A percentile compares a stretch with the other conserved stretches of the same genome.
phyloP scores from a whole-genome alignment of 1,284 basidiomycete species.

The Coniferiporia sulphurascens region DNA sequence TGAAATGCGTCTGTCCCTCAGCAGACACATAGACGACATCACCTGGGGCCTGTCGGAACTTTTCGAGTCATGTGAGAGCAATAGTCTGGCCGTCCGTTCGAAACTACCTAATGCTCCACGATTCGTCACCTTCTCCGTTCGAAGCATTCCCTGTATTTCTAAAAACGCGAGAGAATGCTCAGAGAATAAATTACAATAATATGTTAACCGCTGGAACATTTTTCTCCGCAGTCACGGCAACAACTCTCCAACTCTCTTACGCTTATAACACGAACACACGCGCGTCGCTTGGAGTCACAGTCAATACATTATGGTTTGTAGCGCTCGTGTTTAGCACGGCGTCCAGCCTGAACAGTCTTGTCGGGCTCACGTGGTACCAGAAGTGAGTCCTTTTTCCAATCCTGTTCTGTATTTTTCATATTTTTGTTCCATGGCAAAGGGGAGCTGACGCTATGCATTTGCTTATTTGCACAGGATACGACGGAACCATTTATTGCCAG shows the following conservation, averaged over 20 bases:
- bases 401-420: not conserved
- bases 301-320: conserved; percentile 24
- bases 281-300: conserved; percentile 2
- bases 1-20: not conserved
- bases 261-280: not conserved
- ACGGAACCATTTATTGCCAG: not conserved
- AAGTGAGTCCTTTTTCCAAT: not conserved
- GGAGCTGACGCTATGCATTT: not conserved
- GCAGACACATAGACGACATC: not conserved
- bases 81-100: not conserved
- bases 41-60: not conserved
- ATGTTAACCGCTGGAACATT: conserved; percentile 28
- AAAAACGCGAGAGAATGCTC: not conserved
- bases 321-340: conserved; percentile 26
- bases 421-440: not conserved
- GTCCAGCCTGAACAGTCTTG: conserved; percentile 24
- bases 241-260: conserved; percentile 19
- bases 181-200: conserved; percentile 19
- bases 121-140: not conserved
- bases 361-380: conserved; percentile 9
- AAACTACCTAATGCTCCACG: not conserved
- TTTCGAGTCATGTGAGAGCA: not conserved
- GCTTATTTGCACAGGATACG: not conserved
- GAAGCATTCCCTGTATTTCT: not conserved
- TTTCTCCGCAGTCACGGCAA: conserved; percentile 26